Percentiles rank a stretch among this genome's conserved stretches.
Conservation (phyloP, 2,329 filamentous ascomycete genomes). For the Sphaerulina musiva region DNA sequence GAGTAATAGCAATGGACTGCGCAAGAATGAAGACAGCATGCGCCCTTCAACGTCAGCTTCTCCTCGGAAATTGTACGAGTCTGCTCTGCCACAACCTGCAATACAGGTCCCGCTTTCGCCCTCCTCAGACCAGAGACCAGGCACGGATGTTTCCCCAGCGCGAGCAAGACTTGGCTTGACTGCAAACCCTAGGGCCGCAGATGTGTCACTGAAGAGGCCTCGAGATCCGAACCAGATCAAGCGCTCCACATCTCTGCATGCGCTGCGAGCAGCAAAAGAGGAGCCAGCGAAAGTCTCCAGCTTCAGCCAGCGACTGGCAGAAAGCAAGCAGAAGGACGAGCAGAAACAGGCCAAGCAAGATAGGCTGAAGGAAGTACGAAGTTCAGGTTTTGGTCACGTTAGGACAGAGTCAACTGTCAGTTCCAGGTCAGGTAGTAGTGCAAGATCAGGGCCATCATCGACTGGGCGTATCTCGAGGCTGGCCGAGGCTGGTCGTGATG, state of each 20-base stretch:
- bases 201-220: slow-evolving; percentile 76
- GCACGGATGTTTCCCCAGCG: slow-evolving; percentile 62
- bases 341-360: slow-evolving; percentile 41
- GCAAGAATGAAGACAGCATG: slow-evolving; percentile 11
- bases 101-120: slow-evolving; percentile 76
- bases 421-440: slow-evolving; percentile 1
- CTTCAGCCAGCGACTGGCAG: slow-evolving; percentile 81
- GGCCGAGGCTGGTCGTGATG: neutral
- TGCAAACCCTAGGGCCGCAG: slow-evolving; percentile 71
- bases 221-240: slow-evolving; percentile 29
- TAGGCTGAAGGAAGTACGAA: slow-evolving; percentile 39
- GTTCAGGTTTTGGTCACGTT: slow-evolving; percentile 28
- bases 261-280: slow-evolving; percentile 8
- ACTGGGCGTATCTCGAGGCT: slow-evolving; percentile 7
- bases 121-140: slow-evolving; percentile 44
- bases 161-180: slow-evolving; percentile 80
- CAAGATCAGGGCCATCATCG: slow-evolving; percentile 13
- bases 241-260: slow-evolving; percentile 15
- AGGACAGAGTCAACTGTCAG: slow-evolving; percentile 6
- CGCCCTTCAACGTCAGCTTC: slow-evolving; percentile 14
- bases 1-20: slow-evolving; percentile 1
- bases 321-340: slow-evolving; percentile 48
- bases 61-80: slow-evolving; percentile 23
- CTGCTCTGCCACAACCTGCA: slow-evolving; percentile 19
- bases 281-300: slow-evolving; percentile 36